These are phyloP conservation scores for Aureobasidium leucospermi DNA, from an alignment of 2,329 filamentous ascomycete genomes.

Conservation along the genomic window DNA sequence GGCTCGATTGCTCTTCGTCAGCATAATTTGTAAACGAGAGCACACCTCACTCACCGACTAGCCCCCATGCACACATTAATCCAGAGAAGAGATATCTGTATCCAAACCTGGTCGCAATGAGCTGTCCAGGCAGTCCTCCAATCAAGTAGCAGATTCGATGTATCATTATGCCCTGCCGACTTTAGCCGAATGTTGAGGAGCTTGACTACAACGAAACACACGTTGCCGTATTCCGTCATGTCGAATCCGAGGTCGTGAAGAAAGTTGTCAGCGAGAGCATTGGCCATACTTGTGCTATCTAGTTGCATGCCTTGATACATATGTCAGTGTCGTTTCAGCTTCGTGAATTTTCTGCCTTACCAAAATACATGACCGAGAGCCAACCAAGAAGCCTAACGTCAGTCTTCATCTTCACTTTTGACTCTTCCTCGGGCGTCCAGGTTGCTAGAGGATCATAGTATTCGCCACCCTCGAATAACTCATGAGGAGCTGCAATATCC, in stretches of 20 bases:
- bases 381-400: conserved; percentile 14
- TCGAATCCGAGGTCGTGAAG: conserved; percentile 12
- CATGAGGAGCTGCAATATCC: neutral
- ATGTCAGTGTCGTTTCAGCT: neutral
- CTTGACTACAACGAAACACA: neutral
- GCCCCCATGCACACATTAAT: conserved; percentile 14
- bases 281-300: conserved; percentile 14
- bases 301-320: neutral
- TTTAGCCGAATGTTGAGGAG: neutral
- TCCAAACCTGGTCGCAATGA: conserved; percentile 13
- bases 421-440: conserved; percentile 15
- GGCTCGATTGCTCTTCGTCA: neutral
- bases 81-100: conserved; percentile 13
- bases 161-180: conserved; percentile 11
- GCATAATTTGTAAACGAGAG: neutral
- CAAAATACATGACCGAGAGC: conserved; percentile 15
- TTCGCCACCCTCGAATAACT: neutral
- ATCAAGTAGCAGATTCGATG: conserved; percentile 11
- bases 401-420: conserved; percentile 12
- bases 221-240: conserved; percentile 16
- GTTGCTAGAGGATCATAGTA: conserved; percentile 4
- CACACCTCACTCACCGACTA: conserved; percentile 5
- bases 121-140: conserved; percentile 15
- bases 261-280: conserved; percentile 17
- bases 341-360: neutral